A percentile compares a stretch with the other conserved stretches of the same genome.
Conservation (phyloP, 2,329 filamentous ascomycete genomes). For the Cercospora sesami region DNA sequence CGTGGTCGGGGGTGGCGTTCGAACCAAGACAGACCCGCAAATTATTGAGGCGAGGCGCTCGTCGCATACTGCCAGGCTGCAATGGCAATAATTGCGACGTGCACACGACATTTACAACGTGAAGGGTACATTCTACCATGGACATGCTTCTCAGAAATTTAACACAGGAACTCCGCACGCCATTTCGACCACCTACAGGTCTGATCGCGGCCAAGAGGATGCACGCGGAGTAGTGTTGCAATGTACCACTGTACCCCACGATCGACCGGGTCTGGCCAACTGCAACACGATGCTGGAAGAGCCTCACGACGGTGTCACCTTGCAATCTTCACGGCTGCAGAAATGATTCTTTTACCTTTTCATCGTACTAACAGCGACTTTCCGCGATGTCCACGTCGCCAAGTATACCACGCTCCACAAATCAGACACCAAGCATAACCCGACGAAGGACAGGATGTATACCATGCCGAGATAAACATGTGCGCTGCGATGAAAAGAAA, state of each 20-base stretch:
- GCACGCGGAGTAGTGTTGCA: neutral
- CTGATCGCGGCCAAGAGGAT: neutral
- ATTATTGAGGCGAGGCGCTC: neutral
- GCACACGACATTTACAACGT: neutral
- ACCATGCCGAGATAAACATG: slow-evolving; percentile 20
- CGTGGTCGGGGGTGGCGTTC: neutral
- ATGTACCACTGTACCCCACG: neutral
- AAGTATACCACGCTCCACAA: neutral
- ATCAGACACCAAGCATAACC: slow-evolving; percentile 13
- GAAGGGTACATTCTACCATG: neutral
- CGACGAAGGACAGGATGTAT: slow-evolving; percentile 21
- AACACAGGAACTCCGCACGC: neutral
- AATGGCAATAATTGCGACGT: neutral
- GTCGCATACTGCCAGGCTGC: neutral
- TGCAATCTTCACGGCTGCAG: neutral
- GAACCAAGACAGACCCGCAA: neutral
- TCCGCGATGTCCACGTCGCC: neutral
- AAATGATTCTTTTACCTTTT: neutral
- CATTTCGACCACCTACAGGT: neutral
- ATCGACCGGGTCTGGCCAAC: neutral
- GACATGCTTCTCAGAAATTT: neutral
- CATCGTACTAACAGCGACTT: neutral
- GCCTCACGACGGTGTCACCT: neutral
- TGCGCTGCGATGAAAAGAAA: slow-evolving; percentile 21
- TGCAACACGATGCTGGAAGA: neutral